phyloP scores from a whole-genome alignment of 1,139 yeast genomes.

The Eremothecium coryli region DNA sequence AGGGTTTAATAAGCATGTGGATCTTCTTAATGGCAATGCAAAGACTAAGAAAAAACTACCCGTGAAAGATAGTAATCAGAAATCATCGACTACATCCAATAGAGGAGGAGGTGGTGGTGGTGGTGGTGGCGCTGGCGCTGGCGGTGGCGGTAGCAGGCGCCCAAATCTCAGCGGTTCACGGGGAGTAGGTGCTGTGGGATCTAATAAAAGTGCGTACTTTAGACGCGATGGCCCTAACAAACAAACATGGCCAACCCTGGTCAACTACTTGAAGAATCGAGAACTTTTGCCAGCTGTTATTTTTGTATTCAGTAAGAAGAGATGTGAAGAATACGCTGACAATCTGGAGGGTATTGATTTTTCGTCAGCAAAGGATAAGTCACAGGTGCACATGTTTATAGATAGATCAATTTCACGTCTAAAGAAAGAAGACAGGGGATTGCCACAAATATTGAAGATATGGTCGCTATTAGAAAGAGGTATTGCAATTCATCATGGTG shows the following conservation, averaged over 20 bases:
- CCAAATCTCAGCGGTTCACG: constrained; percentile 29
- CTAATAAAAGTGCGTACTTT: constrained; percentile 32
- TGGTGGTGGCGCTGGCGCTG: constrained; percentile 28
- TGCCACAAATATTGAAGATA: constrained; percentile 80
- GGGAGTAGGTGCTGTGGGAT: constrained; percentile 34
- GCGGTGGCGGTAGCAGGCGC: constrained; percentile 19
- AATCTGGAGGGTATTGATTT: constrained; percentile 67
- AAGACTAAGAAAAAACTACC: constrained; percentile 37
- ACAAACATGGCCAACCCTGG: constrained; percentile 67
- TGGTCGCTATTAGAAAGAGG: constrained; percentile 83
- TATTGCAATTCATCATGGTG: constrained; percentile 97
- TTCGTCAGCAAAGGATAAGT: constrained; percentile 72
- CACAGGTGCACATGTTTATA: constrained; percentile 87
- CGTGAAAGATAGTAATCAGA: constrained; percentile 34
- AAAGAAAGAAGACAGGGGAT: constrained; percentile 82
- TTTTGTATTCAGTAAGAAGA: constrained; percentile 86
- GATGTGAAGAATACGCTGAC: constrained; percentile 89
- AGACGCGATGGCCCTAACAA: constrained; percentile 66
- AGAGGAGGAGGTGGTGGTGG: constrained; percentile 19
- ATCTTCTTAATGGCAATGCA: constrained; percentile 39
- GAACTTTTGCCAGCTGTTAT: constrained; percentile 80
- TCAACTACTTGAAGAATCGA: constrained; percentile 59
- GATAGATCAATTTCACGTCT: constrained; percentile 82
- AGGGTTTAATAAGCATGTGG: constrained; percentile 57
- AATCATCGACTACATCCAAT: constrained; percentile 29